These are phyloP conservation scores for Rhodotorula babjevae DNA, from an alignment of 768 basidiomycete genomes.

Conservation along the genomic window DNA sequence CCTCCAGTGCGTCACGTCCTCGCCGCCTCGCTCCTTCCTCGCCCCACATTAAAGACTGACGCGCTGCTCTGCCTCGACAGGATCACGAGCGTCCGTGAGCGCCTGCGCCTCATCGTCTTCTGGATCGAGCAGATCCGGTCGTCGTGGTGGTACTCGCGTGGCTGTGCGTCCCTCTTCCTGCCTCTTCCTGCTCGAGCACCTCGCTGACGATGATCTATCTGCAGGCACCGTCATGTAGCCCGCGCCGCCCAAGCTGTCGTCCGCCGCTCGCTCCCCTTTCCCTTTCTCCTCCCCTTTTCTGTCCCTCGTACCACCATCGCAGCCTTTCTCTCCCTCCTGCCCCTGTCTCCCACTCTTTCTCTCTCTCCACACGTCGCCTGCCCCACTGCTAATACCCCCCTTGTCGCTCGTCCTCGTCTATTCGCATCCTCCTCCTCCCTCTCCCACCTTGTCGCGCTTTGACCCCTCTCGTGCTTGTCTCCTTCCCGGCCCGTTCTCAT, in stretches of 20 bases:
- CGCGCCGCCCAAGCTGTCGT: neutral
- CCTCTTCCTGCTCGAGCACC: neutral
- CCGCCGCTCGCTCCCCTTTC: neutral
- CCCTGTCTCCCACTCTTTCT: neutral
- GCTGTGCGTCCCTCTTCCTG: conserved; percentile 21
- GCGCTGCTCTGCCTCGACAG: conserved; percentile 60
- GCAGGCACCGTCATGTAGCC: conserved; percentile 19
- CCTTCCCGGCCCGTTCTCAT: neutral
- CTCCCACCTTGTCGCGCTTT: too few relatives aligned
- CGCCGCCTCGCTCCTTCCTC: neutral
- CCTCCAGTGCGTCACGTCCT: conserved; percentile 49
- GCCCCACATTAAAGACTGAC: neutral
- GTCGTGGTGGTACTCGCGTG: conserved; percentile 53
- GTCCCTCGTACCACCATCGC: neutral
- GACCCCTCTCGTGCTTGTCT: neutral
- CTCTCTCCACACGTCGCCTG: neutral
- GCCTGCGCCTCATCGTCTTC: conserved; percentile 78
- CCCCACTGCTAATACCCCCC: neutral
- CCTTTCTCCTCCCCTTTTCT: neutral
- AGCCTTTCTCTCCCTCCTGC: neutral
- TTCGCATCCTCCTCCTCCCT: too few relatives aligned
- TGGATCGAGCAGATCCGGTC: conserved; percentile 81
- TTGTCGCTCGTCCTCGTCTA: too few relatives aligned
- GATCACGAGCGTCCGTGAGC: conserved; percentile 55
- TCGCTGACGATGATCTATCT: neutral